A percentile compares a stretch with the other conserved stretches of the same genome.
Evolutionary conservation across 73 alveolate genomes (phyloP).

Genomic region (Paramecium primaurelia): DNA sequence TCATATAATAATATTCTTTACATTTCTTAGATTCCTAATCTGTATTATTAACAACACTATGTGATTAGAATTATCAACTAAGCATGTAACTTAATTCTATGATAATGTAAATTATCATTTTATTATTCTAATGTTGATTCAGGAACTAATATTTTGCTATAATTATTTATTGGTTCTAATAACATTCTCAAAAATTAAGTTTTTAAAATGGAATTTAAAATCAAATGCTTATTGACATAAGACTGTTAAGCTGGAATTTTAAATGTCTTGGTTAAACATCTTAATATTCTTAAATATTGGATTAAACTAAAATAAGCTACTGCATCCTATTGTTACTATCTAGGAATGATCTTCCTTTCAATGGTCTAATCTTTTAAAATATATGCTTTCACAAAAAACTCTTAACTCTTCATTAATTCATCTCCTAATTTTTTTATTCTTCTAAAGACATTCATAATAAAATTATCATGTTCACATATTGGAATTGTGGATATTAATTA

Average conservation of each 20-base stretch:
- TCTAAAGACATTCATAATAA: background rate
- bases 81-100: background rate
- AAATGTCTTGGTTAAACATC: background rate
- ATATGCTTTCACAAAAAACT: background rate
- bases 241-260: background rate
- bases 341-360: background rate
- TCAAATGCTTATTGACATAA: constrained; percentile 27
- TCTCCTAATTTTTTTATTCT: background rate
- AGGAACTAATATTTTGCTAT: background rate
- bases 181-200: background rate
- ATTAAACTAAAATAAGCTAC: background rate
- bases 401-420: background rate
- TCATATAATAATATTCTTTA: constrained; percentile 50
- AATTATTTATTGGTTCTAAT: constrained; percentile 26
- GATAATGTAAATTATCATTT: background rate
- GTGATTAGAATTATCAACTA: background rate
- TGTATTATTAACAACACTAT: constrained; percentile 41
- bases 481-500: background rate
- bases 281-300: constrained; percentile 45
- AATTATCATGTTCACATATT: background rate
- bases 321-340: background rate
- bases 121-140: background rate
- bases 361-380: background rate
- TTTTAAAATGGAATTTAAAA: constrained; percentile 28
- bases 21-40: constrained; percentile 56